Evolutionary conservation across 352 stramenopile species (phyloP), one percentile per base, ranked within the genome.

Genomic region (Pythium sp.): DNA sequence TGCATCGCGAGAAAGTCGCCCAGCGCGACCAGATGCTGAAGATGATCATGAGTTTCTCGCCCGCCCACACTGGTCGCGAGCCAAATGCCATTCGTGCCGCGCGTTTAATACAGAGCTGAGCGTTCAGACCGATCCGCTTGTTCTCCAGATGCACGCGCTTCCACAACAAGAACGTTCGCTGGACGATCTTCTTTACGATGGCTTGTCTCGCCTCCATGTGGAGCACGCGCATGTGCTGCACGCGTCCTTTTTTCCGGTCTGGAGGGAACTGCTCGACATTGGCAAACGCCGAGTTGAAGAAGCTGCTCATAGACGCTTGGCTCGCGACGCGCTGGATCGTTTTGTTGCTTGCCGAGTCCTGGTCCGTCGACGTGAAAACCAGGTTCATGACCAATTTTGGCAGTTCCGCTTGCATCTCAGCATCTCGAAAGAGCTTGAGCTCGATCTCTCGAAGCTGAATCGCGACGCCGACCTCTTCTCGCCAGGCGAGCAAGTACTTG

Each of bases 21-120:
- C 73, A 92, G 4, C 84, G 84, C 28, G 76, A 72, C 86, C 86
- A 94, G 28, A 91, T 82, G 24, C 89, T 77, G 58, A 92, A 91
- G 15, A 86, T 75, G 11, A 78, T 72, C 20, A 91, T 72, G 32
- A 92, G 65, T 32, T 81, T 86, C 66, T 94, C 86, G 3, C 70
- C 77, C 1, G 75, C 68, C 86, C 86, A 94, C 24, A 80, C 72
- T 5, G 82, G 79, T 1, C 77, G 73, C 1, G 79, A 71, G 3
- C 79, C 72, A 32, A 92, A 90, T 3, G 84, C 84, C 61, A 92
- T 70, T 0, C 86, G 78, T 0, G 78, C 82, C 0, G 86, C 86
- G 0, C 84, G 84, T 57, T 91, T 92, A 36, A 94, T 75, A 65
- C 82, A 92, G 14, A 94, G 76, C 58, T 92, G 79, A 11, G 86